Evolutionary conservation across 1,284 basidiomycete species (phyloP), one percentile per base, ranked within the genome.

Genomic region (Cryptococcus jaspeensis): DNA sequence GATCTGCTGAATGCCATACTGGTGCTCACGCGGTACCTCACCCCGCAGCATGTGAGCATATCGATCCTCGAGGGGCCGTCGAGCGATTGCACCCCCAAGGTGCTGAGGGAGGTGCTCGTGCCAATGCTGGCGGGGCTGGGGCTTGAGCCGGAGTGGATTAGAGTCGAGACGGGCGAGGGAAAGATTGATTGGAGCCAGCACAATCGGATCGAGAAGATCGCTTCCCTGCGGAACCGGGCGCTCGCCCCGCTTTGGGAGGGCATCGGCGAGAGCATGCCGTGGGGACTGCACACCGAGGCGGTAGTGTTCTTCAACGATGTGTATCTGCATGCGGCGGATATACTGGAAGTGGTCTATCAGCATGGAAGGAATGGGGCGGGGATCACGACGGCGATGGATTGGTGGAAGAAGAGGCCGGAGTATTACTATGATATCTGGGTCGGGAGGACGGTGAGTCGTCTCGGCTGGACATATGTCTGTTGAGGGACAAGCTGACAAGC

Each of bases 381-480:
- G 15, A 72, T 78, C 13, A 78, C 72, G 9, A 70, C 74, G 0
- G 76, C 68, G 5, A 72, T 74, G 73, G 76, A 78, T 56, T 78
- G 74, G 74, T 72, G 66, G 61, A 63, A 67, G 56, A 64, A 70
- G 40, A 58, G 70, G 32, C 75, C 75, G 15, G 71, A 67, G 22
- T 71, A 75, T 50, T 78, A 71, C 53, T 77, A 78, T 56, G 76
- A 78, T 61, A 64, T 78, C 32, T 78, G 76, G 76, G 76, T 77
- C 0, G 74, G 67, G 11, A 49, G 73, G 18, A 76, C 75, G 1
- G 75, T 76, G 47, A 62, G 72, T 69, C 13, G 23, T 16, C 25
- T 41, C 11, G 18, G 11, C 4, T 23, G 7, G 50, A 5, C 7
- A 0, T 18, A 9, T 11, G 0, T 32, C 5, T 18, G 25, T 37